Evolutionary conservation across 2,329 filamentous ascomycete species (phyloP), one percentile per base, ranked within the genome.

Genomic region (Exophiala bonariae): DNA sequence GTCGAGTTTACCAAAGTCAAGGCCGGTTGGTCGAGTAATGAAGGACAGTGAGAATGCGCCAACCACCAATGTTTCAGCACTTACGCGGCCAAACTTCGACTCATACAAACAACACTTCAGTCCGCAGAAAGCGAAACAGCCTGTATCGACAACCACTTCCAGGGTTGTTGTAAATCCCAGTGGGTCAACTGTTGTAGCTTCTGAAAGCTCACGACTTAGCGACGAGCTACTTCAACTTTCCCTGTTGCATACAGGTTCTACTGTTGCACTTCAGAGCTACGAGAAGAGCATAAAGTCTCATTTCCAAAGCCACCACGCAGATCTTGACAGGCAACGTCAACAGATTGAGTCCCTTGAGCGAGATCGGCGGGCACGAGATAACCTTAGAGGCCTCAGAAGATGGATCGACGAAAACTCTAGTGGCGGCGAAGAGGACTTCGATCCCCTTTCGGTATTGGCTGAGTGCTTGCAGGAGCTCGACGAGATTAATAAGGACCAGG

Each of bases 191-290:
- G 32, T 18, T 18, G n/a, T 5, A 14, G 13, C 39, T 11, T 63
- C 66, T 16, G 66, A 71, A 22, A 58, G 67, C 41, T 55, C 62
- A 11, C 61, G 63, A 10, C 41, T 73, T 23, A 66, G 70, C 46
- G 70, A 66, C 0, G 71, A 75, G 48, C 58, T 74, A 10, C 59
- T 75, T 18, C 71, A 75, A 44, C 52, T 74, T 13, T 65, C 63
- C 42, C 61, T 73, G 4, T 58, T 73, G 5, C 64, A 71, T 52
- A 60, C 48, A 13, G 38, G 34, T 10, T 50, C 57, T 14, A 22
- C 36, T 31, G 23, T 14, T 19, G 47, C 33, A 5, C 34, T 59
- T 17, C 48, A 41, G 22, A 10, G 16, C 6, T 59, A 51, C 40
- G 10, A 38, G 34, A 19, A 37, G 7, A 54, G 50, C 37, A 47